Evolutionary conservation across 305 asterid species (phyloP), one percentile per base, ranked within the genome.

Genomic region (Plantago lanceolata): DNA sequence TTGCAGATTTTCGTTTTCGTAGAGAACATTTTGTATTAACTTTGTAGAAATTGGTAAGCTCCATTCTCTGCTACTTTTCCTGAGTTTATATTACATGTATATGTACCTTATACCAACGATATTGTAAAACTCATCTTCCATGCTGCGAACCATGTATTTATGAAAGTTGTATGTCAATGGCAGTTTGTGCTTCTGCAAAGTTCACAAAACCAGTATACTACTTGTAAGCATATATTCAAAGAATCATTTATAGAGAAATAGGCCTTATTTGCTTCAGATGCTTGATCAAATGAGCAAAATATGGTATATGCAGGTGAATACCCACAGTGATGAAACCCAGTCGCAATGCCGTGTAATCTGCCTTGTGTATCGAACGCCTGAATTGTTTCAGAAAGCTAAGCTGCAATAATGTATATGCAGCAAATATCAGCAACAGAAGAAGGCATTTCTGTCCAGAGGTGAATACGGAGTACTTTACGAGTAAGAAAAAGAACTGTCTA

Each of bases 311-410:
- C 16, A 61, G 59, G 64, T 54, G 80, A 76, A 74, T 78, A 78
- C 96, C 78, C 90, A 88, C 98, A 64, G 86, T 82, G 81, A 91
- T 85, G 92, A 91, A 91, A 49, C 98, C 98, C 79, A 85, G 75
- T 65, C 96, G 80, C 57, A 91, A 57, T 8, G 96, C 98, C 81
- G 83, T 68, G 80, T 86, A 91, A 73, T 86, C 96, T 53, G 96
- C 81, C 72, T 80, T 86, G 59, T 63, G 70, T 16, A 91, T 87
- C 48, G 98, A 76, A 71, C 80, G 75, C 72, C 85, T 84, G 68
- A 91, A 91, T 64, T 91, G 96, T 48, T 79, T 76, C 19, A 91
- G 79, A 78, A 91, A 91, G 90, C 96, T 88, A 67, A 91, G 94
- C 97, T 91, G 89, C 75, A 77, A 49, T n/a, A 50, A 56, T 68